Percentiles rank a stretch among this genome's conserved stretches.
These are phyloP conservation scores for Colletotrichum noveboracense DNA, from an alignment of 2,329 filamentous ascomycete species.

Conservation along the genomic window DNA sequence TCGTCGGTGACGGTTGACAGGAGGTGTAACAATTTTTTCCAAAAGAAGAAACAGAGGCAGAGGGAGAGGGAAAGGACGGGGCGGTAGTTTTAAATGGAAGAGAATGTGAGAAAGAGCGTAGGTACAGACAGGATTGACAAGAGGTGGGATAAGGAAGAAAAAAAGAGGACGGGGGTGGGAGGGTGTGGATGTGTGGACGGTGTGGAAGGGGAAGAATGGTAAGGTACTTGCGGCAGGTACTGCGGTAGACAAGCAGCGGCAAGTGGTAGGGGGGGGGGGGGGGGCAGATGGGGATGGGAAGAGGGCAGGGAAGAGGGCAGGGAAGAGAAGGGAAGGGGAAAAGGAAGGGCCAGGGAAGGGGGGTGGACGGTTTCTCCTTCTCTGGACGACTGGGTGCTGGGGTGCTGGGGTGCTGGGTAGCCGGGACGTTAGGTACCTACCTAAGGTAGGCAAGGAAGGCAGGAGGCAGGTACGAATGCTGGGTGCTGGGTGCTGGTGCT, in stretches of 20 bases:
- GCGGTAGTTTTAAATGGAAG: slow-evolving; percentile 21
- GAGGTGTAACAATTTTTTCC: slow-evolving; percentile 19
- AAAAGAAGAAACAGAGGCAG: slow-evolving; percentile 11
- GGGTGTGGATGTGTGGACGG: slow-evolving; percentile 11
- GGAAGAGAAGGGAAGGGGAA: background rate
- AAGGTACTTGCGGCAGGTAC: background rate
- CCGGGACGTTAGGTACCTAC: too few species aligned
- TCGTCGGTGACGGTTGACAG: slow-evolving; percentile 16
- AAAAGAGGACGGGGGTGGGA: slow-evolving; percentile 1
- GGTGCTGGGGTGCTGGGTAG: background rate
- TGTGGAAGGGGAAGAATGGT: slow-evolving; percentile 8
- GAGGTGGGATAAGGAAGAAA: slow-evolving; percentile 1
- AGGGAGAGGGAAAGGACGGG: slow-evolving; percentile 17
- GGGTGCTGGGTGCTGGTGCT: background rate
- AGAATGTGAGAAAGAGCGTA: background rate
- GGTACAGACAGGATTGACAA: background rate
- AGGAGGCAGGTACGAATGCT: background rate
- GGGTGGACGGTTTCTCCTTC: background rate
- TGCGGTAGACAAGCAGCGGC: background rate
- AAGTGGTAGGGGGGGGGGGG: background rate
- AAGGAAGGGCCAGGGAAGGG: background rate
- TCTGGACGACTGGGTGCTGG: background rate
- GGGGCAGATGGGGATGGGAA: too few species aligned
- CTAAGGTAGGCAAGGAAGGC: too few species aligned
- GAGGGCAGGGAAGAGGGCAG: background rate